Conservation (phyloP, 192 early-diverging fungal species). For the Allomyces macrogynus region DNA sequence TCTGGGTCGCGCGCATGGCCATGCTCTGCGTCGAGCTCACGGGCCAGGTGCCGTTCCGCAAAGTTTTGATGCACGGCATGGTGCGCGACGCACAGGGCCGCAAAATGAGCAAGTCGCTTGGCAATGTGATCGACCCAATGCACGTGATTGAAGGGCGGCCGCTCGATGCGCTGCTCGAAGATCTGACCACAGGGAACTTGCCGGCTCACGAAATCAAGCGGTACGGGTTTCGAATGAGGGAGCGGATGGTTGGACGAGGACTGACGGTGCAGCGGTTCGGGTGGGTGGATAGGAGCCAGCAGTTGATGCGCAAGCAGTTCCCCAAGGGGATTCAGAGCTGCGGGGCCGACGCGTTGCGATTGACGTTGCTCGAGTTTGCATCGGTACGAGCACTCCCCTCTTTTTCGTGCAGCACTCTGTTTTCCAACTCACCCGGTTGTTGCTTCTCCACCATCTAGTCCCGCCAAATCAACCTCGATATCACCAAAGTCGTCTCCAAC, state of each 20-base stretch:
- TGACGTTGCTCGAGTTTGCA: constrained; percentile 43
- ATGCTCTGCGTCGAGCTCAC: constrained; percentile 82
- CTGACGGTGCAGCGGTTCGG: neutral
- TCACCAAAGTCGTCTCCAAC: constrained; percentile 62
- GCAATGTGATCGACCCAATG: constrained; percentile 70
- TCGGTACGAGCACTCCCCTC: constrained; percentile 20
- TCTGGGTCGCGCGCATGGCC: constrained; percentile 95
- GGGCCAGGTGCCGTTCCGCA: constrained; percentile 59
- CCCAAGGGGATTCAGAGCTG: constrained; percentile 76
- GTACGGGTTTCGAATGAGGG: constrained; percentile 24
- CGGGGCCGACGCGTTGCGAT: constrained; percentile 74
- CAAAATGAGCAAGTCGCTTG: constrained; percentile 76
- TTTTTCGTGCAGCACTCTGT: no score
- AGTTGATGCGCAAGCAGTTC: constrained; percentile 42
- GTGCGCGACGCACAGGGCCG: constrained; percentile 69
- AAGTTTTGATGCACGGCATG: constrained; percentile 85
- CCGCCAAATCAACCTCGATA: constrained; percentile 82
- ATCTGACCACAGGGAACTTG: constrained; percentile 51
- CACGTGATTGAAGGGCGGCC: constrained; percentile 65
- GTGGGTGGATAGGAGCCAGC: constrained; percentile 4
- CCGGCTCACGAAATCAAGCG: constrained; percentile 50
- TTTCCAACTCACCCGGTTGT: no score
- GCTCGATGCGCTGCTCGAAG: constrained; percentile 42
- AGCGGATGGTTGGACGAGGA: neutral
- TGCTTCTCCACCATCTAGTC: constrained; percentile 13